phyloP scores from a whole-genome alignment of 805 yeast genomes.

The Ogataea angusta region DNA sequence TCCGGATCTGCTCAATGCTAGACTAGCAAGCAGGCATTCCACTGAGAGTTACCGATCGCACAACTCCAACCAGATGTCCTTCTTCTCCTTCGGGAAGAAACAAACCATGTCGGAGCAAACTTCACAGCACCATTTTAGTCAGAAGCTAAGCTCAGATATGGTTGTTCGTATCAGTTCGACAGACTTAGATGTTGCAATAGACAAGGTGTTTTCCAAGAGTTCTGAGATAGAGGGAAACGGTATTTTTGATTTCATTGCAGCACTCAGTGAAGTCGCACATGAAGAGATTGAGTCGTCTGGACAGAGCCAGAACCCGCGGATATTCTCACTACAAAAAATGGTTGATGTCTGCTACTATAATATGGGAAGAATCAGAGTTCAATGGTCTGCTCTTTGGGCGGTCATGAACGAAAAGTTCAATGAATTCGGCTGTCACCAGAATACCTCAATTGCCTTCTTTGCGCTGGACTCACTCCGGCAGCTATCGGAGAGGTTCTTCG shows the following conservation, averaged over 20 bases:
- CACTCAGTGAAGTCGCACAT: constrained; percentile 78
- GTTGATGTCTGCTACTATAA: constrained; percentile 97
- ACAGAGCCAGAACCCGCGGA: constrained; percentile 76
- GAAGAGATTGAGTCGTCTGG: constrained; percentile 92
- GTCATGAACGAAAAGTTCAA: constrained; percentile 89
- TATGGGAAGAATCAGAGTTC: constrained; percentile 92
- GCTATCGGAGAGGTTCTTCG: constrained; percentile 85
- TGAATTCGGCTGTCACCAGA: constrained; percentile 75
- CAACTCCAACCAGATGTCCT: constrained; percentile 40
- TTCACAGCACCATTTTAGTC: constrained; percentile 67
- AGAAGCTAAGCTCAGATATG: constrained; percentile 57
- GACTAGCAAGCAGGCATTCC: constrained; percentile 55
- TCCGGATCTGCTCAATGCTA: constrained; percentile 82
- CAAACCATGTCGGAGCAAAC: constrained; percentile 65
- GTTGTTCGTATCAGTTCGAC: constrained; percentile 58
- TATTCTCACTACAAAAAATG: constrained; percentile 90
- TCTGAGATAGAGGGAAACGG: constrained; percentile 77
- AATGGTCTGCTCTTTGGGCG: constrained; percentile 95
- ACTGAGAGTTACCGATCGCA: constrained; percentile 49
- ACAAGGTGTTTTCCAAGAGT: constrained; percentile 82
- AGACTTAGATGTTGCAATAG: constrained; percentile 75
- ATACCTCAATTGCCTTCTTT: constrained; percentile 74
- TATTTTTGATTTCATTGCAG: constrained; percentile 81
- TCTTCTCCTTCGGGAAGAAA: constrained; percentile 51
- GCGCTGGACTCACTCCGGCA: constrained; percentile 95